Conservation (phyloP, 2,329 filamentous ascomycete genomes). For the Colletotrichum orchidophilum region DNA sequence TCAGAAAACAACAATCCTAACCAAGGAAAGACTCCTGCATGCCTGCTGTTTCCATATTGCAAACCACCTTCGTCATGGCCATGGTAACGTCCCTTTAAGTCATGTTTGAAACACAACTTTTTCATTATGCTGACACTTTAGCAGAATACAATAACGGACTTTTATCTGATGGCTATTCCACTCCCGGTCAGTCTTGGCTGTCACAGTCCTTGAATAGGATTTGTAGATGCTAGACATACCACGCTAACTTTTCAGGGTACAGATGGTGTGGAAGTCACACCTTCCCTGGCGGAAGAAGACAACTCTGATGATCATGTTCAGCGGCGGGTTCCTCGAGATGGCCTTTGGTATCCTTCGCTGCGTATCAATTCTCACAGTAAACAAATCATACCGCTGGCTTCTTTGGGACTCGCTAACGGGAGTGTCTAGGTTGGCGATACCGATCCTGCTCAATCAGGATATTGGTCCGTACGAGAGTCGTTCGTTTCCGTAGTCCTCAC, state of each 20-base stretch:
- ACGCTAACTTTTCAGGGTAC: neutral
- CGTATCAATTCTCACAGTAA: slow-evolving; percentile 23
- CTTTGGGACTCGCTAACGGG: neutral
- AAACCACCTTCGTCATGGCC: slow-evolving; percentile 25
- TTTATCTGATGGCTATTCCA: slow-evolving; percentile 22
- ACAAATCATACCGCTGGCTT: neutral
- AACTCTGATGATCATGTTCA: slow-evolving; percentile 27
- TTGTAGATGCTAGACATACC: too few relatives aligned
- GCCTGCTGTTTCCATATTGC: slow-evolving; percentile 12
- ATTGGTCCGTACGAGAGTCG: slow-evolving; percentile 51
- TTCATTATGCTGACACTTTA: neutral
- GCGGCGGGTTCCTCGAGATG: slow-evolving; percentile 28
- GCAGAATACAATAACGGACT: slow-evolving; percentile 16
- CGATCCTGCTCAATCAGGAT: slow-evolving; percentile 44
- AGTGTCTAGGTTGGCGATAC: slow-evolving; percentile 39
- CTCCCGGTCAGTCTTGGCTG: neutral
- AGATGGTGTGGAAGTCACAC: slow-evolving; percentile 28
- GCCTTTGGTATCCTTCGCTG: slow-evolving; percentile 25
- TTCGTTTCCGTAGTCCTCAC: slow-evolving; percentile 51
- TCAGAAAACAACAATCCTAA: neutral
- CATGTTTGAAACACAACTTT: neutral
- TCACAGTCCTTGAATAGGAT: neutral
- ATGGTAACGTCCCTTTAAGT: neutral
- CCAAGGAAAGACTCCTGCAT: neutral
- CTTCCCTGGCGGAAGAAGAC: slow-evolving; percentile 26